phyloP scores from a whole-genome alignment of 495 filamentous ascomycete genomes.

The Darksidea phi region DNA sequence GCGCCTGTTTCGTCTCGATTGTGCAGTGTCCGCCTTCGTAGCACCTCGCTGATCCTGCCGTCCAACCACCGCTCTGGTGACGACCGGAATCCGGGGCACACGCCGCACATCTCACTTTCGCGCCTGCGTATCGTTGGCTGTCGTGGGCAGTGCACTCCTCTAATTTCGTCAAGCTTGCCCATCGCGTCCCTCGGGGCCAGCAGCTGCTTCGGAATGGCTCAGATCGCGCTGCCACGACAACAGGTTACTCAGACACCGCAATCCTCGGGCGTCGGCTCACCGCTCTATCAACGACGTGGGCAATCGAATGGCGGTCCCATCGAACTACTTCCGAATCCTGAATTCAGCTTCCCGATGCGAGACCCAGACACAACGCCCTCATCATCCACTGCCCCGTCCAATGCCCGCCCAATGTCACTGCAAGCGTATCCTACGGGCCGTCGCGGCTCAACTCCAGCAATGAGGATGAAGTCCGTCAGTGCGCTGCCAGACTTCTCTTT shows the following conservation, averaged over 20 bases:
- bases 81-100: slow-evolving; percentile 20
- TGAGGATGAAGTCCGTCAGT: slow-evolving; percentile 35
- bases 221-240: slow-evolving; percentile 37
- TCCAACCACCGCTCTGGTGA: slow-evolving; percentile 20
- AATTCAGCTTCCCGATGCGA: slow-evolving; percentile 39
- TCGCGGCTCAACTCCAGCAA: slow-evolving; percentile 28
- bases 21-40: slow-evolving; percentile 26
- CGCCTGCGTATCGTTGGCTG: slow-evolving; percentile 10
- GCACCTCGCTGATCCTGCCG: slow-evolving; percentile 18
- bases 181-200: slow-evolving; percentile 15
- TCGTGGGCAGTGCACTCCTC: slow-evolving; percentile 23
- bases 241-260: slow-evolving; percentile 32
- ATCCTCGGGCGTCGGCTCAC: slow-evolving; percentile 30
- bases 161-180: slow-evolving; percentile 30
- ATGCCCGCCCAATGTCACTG: slow-evolving; percentile 33
- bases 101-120: slow-evolving; percentile 20
- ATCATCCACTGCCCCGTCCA: not conserved
- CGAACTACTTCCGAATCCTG: slow-evolving; percentile 41
- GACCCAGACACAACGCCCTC: slow-evolving; percentile 11
- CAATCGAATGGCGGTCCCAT: slow-evolving; percentile 27
- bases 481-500: slow-evolving; percentile 45
- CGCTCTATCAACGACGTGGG: slow-evolving; percentile 33
- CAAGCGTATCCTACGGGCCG: slow-evolving; percentile 27
- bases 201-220: slow-evolving; percentile 36
- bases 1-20: slow-evolving; percentile 37